phyloP scores from a whole-genome alignment of 352 stramenopile genomes.

The Phytophthora syringae region DNA sequence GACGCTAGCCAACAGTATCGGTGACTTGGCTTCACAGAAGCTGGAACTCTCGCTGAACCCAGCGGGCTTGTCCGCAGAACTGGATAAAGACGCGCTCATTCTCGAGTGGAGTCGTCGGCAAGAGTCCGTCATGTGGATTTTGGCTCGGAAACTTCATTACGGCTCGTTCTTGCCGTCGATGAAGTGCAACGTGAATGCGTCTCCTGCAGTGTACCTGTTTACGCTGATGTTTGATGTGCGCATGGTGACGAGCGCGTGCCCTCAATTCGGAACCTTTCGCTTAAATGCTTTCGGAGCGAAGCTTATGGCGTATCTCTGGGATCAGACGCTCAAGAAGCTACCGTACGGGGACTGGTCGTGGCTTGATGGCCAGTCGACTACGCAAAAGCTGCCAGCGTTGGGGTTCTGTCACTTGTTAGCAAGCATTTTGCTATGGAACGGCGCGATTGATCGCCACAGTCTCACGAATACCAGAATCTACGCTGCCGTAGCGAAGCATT shows the following conservation, averaged over 20 bases:
- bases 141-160: constrained; percentile 32
- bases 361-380: constrained; percentile 60
- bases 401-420: constrained; percentile 61
- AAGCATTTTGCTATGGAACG: constrained; percentile 56
- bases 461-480: constrained; percentile 38
- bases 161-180: constrained; percentile 29
- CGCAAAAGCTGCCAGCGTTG: constrained; percentile 44
- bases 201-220: constrained; percentile 61
- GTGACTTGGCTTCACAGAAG: constrained; percentile 10
- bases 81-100: constrained; percentile 34
- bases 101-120: constrained; percentile 38
- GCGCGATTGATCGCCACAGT: constrained; percentile 35
- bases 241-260: constrained; percentile 19
- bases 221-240: constrained; percentile 58
- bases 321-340: constrained; percentile 51
- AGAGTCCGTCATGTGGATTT: constrained; percentile 33
- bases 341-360: constrained; percentile 71
- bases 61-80: constrained; percentile 21
- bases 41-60: constrained; percentile 35
- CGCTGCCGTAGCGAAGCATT: constrained; percentile 27
- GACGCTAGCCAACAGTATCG: constrained; percentile 13
- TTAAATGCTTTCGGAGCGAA: constrained; percentile 55
- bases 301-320: constrained; percentile 53
- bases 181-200: constrained; percentile 29
- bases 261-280: constrained; percentile 42